Base-by-base conservation (phyloP, 345 rosid species). In the Euclidium syriacum region DNA sequence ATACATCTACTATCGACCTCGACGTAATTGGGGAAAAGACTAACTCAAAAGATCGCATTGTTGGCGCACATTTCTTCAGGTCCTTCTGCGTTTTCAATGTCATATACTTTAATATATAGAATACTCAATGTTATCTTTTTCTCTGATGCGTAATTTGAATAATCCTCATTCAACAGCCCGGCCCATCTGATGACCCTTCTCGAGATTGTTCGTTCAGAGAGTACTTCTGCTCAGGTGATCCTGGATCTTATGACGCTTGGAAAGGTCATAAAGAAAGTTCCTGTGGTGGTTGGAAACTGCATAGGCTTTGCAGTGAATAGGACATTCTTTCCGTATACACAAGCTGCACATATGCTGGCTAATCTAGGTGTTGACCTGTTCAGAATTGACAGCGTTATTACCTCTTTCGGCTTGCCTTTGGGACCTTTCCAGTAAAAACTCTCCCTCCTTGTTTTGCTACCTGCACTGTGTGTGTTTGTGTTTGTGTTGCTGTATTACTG, bases 31-130 rank as follows among this genome's bases (percentile, higher is more conserved):
- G 97, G 26, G 87, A 86, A 66, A 90, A 84, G 75, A 85, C 81
- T 30, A 80, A 73, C 58, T 80, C 96, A 15, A 78, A 87, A 64
- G 92, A 81, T 72, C 95, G 96, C 48, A 83, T 94, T 26, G 72
- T 94, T 65, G 99, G 99, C 5, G 99, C 97, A 25, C 97, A 87
- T 62, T 94, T 94, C 83, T 94, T 94, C 87, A 94, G 99, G 99
- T 87, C 62, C 32, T 44, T 61, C 42, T 33, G 38, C 6, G 14
- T 41, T 34, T 49, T 44, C 25, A 69, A 6, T 52, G 35, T 44
- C n/a, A 43, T 11, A 2, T 19, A 8, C 9, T 10, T 39, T 11
- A 39, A 39, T n/a, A n/a, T 32, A 12, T 32, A 32, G 35, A 32
- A 9, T 32, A 32, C 10, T 32, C 35, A 32, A 32, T n/a, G 4